Evolutionary conservation across 2,329 filamentous ascomycete species (phyloP).

Genomic region (Epichloe uncinata): DNA sequence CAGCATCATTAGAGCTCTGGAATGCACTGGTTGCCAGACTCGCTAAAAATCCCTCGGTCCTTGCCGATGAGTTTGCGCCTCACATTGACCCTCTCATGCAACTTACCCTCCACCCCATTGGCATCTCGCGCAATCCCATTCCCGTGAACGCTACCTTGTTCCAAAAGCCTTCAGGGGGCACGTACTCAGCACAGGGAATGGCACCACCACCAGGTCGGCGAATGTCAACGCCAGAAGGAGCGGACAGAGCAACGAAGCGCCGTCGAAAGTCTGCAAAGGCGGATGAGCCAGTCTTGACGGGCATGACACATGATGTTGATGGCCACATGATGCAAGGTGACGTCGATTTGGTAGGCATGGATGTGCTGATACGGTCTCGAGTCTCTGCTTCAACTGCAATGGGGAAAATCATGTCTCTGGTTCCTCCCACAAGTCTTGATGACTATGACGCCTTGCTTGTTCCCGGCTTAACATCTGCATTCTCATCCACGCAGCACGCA

Average conservation of each 20-base stretch:
- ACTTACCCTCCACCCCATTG: slow-evolving; percentile 79
- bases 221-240: slow-evolving; percentile 37
- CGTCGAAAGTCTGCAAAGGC: slow-evolving; percentile 75
- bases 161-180: slow-evolving; percentile 85
- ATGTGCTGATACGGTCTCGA: slow-evolving; percentile 77
- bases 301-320: slow-evolving; percentile 86
- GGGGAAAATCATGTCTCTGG: slow-evolving; percentile 66
- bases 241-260: slow-evolving; percentile 57
- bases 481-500: slow-evolving; percentile 75
- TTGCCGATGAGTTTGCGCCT: slow-evolving; percentile 58
- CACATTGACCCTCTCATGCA: slow-evolving; percentile 74
- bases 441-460: slow-evolving; percentile 53
- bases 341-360: slow-evolving; percentile 82
- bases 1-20: slow-evolving; percentile 78
- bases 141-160: slow-evolving; percentile 85
- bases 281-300: slow-evolving; percentile 50
- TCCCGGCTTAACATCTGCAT: slow-evolving; percentile 55
- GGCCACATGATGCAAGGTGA: slow-evolving; percentile 97
- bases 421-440: slow-evolving; percentile 50
- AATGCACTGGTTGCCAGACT: slow-evolving; percentile 59
- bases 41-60: slow-evolving; percentile 46
- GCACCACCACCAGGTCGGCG: slow-evolving; percentile 30
- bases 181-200: slow-evolving; percentile 47
- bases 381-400: slow-evolving; percentile 79
- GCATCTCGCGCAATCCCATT: slow-evolving; percentile 78